phyloP scores from a whole-genome alignment of 1,139 yeast genomes.

The Suhomyces taliae region DNA sequence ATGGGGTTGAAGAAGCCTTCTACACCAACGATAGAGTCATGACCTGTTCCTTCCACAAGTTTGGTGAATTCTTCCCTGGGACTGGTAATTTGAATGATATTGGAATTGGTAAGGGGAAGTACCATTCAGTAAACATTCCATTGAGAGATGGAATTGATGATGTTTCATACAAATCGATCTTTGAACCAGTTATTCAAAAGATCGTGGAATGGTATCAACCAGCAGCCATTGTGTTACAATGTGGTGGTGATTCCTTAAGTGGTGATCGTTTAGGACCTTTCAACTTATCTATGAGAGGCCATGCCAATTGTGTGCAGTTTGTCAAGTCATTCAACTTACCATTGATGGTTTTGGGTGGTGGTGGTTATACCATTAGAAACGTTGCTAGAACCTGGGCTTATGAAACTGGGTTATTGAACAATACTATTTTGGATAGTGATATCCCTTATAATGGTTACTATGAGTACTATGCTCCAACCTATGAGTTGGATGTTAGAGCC shows the following conservation, averaged over 20 bases:
- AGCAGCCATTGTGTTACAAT: conserved; percentile 86
- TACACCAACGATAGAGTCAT: conserved; percentile 94
- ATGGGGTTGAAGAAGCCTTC: conserved; percentile 97
- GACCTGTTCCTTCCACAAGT: conserved; percentile 97
- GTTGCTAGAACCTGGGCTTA: conserved; percentile 96
- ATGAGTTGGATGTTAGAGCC: conserved; percentile 87
- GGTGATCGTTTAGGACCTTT: conserved; percentile 92
- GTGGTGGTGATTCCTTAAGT: conserved; percentile 91
- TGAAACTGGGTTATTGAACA: conserved; percentile 87
- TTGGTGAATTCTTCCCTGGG: conserved; percentile 96
- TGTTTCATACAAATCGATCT: conserved; percentile 77
- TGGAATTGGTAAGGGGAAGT: conserved; percentile 86
- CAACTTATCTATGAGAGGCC: conserved; percentile 89
- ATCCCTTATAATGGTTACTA: conserved; percentile 94
- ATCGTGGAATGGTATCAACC: conserved; percentile 95
- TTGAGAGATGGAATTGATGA: conserved; percentile 92
- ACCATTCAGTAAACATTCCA: conserved; percentile 86
- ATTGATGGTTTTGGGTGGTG: conserved; percentile 92
- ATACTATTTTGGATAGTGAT: conserved; percentile 73
- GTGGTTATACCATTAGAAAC: conserved; percentile 96
- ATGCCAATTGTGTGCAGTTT: conserved; percentile 91
- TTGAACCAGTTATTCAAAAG: conserved; percentile 80
- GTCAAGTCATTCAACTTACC: conserved; percentile 88
- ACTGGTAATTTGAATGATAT: conserved; percentile 88
- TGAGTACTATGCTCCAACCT: conserved; percentile 96